Conservation (phyloP, 352 stramenopile genomes). For the Pythium brachiatum region DNA sequence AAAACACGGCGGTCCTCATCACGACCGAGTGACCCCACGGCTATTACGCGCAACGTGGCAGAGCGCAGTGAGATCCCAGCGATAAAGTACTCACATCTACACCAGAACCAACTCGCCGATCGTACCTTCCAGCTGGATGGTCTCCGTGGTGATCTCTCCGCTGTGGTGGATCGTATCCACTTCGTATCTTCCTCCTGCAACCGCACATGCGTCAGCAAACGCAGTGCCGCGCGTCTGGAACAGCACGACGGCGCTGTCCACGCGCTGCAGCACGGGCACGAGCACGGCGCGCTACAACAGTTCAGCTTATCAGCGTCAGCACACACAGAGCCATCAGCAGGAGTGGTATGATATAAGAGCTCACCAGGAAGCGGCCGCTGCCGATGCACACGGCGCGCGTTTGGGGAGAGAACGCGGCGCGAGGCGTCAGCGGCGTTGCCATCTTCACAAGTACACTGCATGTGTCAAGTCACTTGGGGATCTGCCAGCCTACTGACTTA, state of each 20-base stretch:
- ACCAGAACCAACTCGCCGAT: not conserved
- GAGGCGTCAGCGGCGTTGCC: not conserved
- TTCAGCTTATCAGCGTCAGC: too few relatives aligned
- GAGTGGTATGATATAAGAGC: too few relatives aligned
- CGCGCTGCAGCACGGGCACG: conserved; percentile 42
- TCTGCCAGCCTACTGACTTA: not conserved
- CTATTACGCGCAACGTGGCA: not conserved
- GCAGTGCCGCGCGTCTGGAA: conserved; percentile 50
- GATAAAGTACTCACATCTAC: not conserved
- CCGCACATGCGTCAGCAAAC: conserved; percentile 45
- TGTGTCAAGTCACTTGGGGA: too few relatives aligned
- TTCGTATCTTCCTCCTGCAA: conserved; percentile 41
- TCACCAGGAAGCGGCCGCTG: conserved; percentile 68
- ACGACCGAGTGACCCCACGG: conserved; percentile 20
- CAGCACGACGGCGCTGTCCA: conserved; percentile 37
- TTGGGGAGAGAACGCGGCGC: not conserved
- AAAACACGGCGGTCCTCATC: conserved; percentile 15
- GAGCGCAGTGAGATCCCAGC: not conserved
- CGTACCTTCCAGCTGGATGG: conserved; percentile 28
- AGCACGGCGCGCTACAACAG: conserved; percentile 43
- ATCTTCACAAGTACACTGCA: too few relatives aligned
- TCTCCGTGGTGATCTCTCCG: conserved; percentile 35
- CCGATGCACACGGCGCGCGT: conserved; percentile 54
- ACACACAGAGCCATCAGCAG: too few relatives aligned
- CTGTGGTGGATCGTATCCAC: conserved; percentile 57